phyloP scores from a whole-genome alignment of 257 asterid genomes.

The Primulina eburnea region DNA sequence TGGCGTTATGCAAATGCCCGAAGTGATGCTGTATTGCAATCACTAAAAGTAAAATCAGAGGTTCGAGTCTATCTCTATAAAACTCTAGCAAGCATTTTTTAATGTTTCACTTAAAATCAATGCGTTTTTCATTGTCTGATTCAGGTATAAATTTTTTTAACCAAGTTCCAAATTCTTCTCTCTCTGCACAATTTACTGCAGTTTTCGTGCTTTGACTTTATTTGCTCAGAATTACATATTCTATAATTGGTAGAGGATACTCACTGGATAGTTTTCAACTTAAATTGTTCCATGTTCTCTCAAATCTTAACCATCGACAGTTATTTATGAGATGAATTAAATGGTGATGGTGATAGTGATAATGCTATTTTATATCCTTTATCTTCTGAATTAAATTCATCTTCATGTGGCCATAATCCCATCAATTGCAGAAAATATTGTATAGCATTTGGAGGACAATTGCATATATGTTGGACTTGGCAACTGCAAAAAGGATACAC shows the following conservation, averaged over 20 bases:
- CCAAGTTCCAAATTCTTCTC: background rate
- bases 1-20: conserved; percentile 82
- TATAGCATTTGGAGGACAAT: conserved; percentile 59
- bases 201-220: no score
- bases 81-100: conserved; percentile 7
- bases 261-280: background rate
- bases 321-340: background rate
- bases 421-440: background rate
- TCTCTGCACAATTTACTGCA: background rate
- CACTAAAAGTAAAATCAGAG: conserved; percentile 68
- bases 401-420: background rate
- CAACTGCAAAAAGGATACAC: conserved; percentile 47
- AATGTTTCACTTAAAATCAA: conserved; percentile 5
- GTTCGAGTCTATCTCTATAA: conserved; percentile 35
- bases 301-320: background rate
- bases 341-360: background rate
- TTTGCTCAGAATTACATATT: background rate
- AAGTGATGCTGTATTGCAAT: conserved; percentile 42
- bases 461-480: conserved; percentile 45
- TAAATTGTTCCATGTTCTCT: background rate
- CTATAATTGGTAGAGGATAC: background rate
- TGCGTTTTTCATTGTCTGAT: background rate
- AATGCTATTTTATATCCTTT: background rate
- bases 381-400: no score
- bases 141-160: no score